Evolutionary conservation across 768 basidiomycete genomes (phyloP), one percentile per base, ranked within the genome.

Genomic region (Auricularia heimuer): DNA sequence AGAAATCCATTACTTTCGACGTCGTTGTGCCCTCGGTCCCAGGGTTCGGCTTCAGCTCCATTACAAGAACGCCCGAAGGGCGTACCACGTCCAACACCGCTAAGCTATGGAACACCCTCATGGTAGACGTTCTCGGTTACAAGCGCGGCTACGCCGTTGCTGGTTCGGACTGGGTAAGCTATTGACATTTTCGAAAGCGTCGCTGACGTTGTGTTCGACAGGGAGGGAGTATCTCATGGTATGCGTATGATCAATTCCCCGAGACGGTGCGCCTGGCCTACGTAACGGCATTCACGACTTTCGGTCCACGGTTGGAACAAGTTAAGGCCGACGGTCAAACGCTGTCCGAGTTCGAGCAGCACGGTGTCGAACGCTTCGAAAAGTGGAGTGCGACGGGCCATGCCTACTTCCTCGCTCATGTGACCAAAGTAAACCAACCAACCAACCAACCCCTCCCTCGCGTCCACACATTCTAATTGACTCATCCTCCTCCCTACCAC

Each of bases 91-190:
- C 63, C 12, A 70, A 73, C 60, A 74, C 70, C 34, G 72, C 73
- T 3, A 45, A 68, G 12, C 65, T 74, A 54, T 72, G 68, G 63
- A 70, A 74, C 61, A 69, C 66, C 3, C 69, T 74, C 42, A 72
- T 74, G 72, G 68, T 65, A 10, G 67, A 71, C 12, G 69, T 74
- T 3, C 64, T 74, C 0, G 69, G 69, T 11, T 74, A 73, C 63
- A 61, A 63, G 42, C 54, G 63, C 29, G 63, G 63, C 12, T 74
- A 70, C 44, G 68, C 67, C 36, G 64, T 68, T 24, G 47, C 47
- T 51, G 47, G 47, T 18, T 18, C 14, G 14, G 47, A 51, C 16
- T 51, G 47, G 47, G 47, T 51, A 12, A 16, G 47, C 18, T 16
- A 1, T 18, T 33, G 36, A 4, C 34, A 63, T 61, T 42, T 42